Evolutionary conservation across 2,329 filamentous ascomycete genomes (phyloP), one percentile per base, ranked within the genome.

Genomic region (Epichloe typhina): DNA sequence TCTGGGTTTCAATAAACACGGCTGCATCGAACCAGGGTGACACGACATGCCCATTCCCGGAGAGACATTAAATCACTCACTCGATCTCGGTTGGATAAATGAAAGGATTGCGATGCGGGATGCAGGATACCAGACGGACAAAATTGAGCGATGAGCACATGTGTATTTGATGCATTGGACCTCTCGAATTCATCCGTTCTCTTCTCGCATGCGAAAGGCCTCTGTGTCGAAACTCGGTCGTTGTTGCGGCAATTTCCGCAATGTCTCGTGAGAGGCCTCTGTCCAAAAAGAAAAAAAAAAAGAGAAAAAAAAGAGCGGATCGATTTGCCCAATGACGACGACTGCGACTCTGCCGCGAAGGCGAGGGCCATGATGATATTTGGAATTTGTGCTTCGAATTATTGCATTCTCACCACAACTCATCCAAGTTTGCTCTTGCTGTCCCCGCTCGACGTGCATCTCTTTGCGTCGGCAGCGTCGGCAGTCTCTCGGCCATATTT

Each of bases 401-500:
- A 8, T 31, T 31, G 26, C 4, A 31, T 31, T 31, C 26, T 31
- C 26, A 31, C 26, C 26, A 31, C 26, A 31, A 31, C 8, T 26
- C 26, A 26, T 26, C 3, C 36, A 7, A 37, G 36, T 2, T 37
- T 35, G 26, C 31, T 35, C 31, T 36, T 12, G 9, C 21, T 35
- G 41, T 43, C 48, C 23, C 48, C 48, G 48, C 48, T 23, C 7
- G 26, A 7, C 52, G 52, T 50, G 49, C 40, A 51, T 50, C 38
- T 47, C 38, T 47, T 17, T 17, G 17, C 17, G 17, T 17, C 17
- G 17, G 17, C 39, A 23, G 26, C 26, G 33, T 53, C 51, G 51
- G 51, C 51, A 53, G 48, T 53, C 51, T 48, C 51, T 53, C 51
- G 51, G 51, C 40, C 51, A 46, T 50, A 50, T 51, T 53, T 36